Base-by-base conservation (phyloP, 2,329 filamentous ascomycete genomes). In the Talaromyces sp. region DNA sequence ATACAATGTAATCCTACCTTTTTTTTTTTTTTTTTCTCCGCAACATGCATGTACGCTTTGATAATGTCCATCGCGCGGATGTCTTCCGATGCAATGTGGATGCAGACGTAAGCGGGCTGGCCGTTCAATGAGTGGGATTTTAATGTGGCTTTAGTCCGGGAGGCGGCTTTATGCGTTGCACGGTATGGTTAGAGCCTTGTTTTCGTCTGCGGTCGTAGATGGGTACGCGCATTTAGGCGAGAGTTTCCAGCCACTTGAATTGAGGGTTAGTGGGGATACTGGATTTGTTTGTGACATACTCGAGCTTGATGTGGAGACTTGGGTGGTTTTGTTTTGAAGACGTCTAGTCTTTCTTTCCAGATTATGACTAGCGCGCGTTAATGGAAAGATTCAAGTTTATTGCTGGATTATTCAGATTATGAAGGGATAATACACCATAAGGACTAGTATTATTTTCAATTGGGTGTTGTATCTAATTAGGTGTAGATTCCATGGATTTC, bases 81-180 rank as follows among this genome's bases (percentile, higher is more conserved):
- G 40, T 4, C 1, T 11, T 40, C 45, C 45, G 35, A 17, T 29
- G 19, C 32, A 33, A 36, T 33, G 32, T 20, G 36, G 9, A 27
- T 27, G 24, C 24, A 41, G 39, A 41, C 36, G 36, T 24, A 41
- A 46, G 43, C 41, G 29, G 30, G 47, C 45, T 54, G 42, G 45
- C 46, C 47, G 50, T 49, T 55, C 40, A 39, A 43, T 39, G 6
- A 36, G 46, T 32, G 29, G 46, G 29, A 56, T 54, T 48, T 40
- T 16, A 48, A 49, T 50, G 22, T 13, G 27, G 22, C 22, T 16
- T 14, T 33, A 35, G n/a, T 44, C 9, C 17, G 50, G 55, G 39
- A 33, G 24, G 33, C 50, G 57, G 57, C 50, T 51, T n/a, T 43
- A 10, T 51, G 52, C 27, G 57, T 58, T 27, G 30, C 48, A 58